These are phyloP conservation scores for Kwoniella sp. DNA, from an alignment of 768 basidiomycete genomes.

Conservation along the genomic window DNA sequence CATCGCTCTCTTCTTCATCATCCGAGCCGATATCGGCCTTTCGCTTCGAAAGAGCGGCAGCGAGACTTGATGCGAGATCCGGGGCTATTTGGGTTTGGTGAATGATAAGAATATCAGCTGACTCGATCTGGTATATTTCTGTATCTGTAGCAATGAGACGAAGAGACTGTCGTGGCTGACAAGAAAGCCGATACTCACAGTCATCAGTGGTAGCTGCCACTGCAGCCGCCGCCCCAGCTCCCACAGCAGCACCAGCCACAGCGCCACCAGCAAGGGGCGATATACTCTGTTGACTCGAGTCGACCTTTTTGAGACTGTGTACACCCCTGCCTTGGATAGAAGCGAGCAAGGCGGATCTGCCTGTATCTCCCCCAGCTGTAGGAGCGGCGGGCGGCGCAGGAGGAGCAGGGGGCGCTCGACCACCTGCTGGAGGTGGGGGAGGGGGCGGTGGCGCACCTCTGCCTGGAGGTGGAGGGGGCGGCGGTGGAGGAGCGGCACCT, in stretches of 20 bases:
- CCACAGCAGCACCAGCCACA: conserved; percentile 31
- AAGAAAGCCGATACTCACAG: conserved; percentile 20
- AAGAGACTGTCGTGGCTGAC: too few relatives aligned
- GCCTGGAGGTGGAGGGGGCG: conserved; percentile 31
- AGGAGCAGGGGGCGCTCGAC: conserved; percentile 23
- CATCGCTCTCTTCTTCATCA: conserved; percentile 65
- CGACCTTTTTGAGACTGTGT: conserved; percentile 67
- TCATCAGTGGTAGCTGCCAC: conserved; percentile 46
- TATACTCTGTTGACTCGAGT: conserved; percentile 43
- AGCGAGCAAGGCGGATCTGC: conserved; percentile 64
- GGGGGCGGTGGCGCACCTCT: conserved; percentile 37
- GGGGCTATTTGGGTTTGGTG: conserved; percentile 60
- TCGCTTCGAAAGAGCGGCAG: conserved; percentile 75
- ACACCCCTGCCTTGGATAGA: conserved; percentile 82
- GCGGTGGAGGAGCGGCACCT: conserved; percentile 51
- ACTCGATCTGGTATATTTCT: too few relatives aligned
- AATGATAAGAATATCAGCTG: conserved; percentile 6
- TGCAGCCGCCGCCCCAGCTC: conserved; percentile 30
- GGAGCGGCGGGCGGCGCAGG: conserved; percentile 46
- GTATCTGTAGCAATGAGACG: too few relatives aligned
- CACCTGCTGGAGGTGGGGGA: conserved; percentile 31
- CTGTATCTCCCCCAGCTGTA: conserved; percentile 27
- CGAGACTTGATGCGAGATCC: conserved; percentile 79
- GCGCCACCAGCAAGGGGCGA: conserved; percentile 43
- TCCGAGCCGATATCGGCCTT: conserved; percentile 87